phyloP scores from a whole-genome alignment of 2,329 filamentous ascomycete species.

The Colletotrichum lindemuthianum region DNA sequence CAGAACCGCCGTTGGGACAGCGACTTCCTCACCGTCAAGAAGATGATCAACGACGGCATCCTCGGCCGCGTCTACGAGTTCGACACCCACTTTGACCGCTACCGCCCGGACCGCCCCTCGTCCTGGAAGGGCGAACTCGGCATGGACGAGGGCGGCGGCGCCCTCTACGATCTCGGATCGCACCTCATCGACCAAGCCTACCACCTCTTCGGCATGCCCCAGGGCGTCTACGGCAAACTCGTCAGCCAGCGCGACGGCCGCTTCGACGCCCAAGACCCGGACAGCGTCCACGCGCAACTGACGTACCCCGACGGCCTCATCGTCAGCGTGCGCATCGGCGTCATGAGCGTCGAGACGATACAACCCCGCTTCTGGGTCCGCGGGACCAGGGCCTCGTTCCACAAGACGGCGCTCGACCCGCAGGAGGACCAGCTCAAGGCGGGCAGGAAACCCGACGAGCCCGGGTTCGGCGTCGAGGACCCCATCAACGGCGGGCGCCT shows the following conservation, averaged over 20 bases:
- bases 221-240: slow-evolving; percentile 73
- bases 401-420: slow-evolving; percentile 75
- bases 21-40: slow-evolving; percentile 77
- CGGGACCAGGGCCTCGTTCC: slow-evolving; percentile 78
- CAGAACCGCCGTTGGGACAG: slow-evolving; percentile 83
- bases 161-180: slow-evolving; percentile 78
- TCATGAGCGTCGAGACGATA: slow-evolving; percentile 73
- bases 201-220: slow-evolving; percentile 74
- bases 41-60: slow-evolving; percentile 66
- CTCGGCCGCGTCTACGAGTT: slow-evolving; percentile 81
- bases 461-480: slow-evolving; percentile 72
- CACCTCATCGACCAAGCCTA: slow-evolving; percentile 82
- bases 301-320: slow-evolving; percentile 72
- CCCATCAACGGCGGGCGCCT: slow-evolving; percentile 66
- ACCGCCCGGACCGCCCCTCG: slow-evolving; percentile 67
- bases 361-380: slow-evolving; percentile 83
- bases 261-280: slow-evolving; percentile 60
- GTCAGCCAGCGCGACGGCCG: slow-evolving; percentile 69
- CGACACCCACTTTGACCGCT: slow-evolving; percentile 83
- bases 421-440: slow-evolving; percentile 79
- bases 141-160: slow-evolving; percentile 71
- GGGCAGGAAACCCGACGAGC: slow-evolving; percentile 69
- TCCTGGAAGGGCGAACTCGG: slow-evolving; percentile 74
- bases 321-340: slow-evolving; percentile 75
- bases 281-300: slow-evolving; percentile 71